Evolutionary conservation across 192 early-diverging fungal genomes (phyloP), one percentile per base, ranked within the genome.

Genomic region (Podila verticillata): DNA sequence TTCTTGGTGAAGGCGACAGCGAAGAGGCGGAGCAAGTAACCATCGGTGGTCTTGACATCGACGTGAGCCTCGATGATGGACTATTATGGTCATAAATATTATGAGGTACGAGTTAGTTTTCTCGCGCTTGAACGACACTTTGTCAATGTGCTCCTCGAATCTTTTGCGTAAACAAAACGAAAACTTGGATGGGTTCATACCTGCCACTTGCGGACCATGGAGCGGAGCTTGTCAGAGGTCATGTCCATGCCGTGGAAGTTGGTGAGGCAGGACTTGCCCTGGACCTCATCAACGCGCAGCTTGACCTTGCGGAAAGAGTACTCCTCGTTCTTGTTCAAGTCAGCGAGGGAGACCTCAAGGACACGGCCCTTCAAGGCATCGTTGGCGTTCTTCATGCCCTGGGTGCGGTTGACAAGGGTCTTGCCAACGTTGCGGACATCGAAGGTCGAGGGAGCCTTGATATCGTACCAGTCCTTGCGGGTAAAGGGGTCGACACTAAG

Each of bases 241-340:
- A 99, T 96, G 90, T 96, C 94, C 97, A 99, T 98, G 82, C 97
- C 92, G 92, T 99, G 92, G 93, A 99, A 99, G 93, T 97, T 97
- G 93, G 98, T 99, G 69, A 99, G 92, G 90, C 95, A 95, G 94
- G 96, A 98, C 89, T 95, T 96, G 83, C 98, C 98, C 75, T 93
- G 91, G 83, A 99, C 92, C 87, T 99, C 97, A 87, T 99, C 95
- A 80, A 98, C 92, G 83, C 92, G 90, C 75, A 99, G 94, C 90
- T 96, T 93, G 86, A 99, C 88, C 94, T 99, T 99, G 83, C 98
- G 92, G 95, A 95, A 99, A 58, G 92, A 84, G 84, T 95, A 93
- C 74, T 96, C 93, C 83, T 93, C 93, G 68, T 91, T 90, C 84
- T 93, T 95, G 92, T 92, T 93, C 72, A 99, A 91, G 85, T 99